Base-by-base conservation (phyloP, 2,329 filamentous ascomycete genomes). In the Teratosphaeriaceae sp. region DNA sequence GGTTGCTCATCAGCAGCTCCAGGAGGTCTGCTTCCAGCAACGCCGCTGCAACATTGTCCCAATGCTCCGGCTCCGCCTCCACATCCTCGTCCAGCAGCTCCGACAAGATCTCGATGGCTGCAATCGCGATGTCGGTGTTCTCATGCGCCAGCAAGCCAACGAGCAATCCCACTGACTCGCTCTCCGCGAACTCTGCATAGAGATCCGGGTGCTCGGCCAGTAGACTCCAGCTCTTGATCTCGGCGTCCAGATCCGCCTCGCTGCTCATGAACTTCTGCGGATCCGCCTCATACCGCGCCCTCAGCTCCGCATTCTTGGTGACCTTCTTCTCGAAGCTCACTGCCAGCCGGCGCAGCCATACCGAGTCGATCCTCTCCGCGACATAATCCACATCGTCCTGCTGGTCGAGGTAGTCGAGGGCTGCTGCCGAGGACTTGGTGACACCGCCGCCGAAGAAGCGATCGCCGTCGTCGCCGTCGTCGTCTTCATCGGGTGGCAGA, bases 1-100 rank as follows among this genome's bases (percentile, higher is more conserved):
- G 78, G 59, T 92, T 92, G 43, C 83, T 85, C 20, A 85, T 75
- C 2, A 94, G 68, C 26, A 94, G 70, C 27, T 82, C 79, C 5
- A 92, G 63, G 9, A 94, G 65, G 60, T 92, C 86, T 1, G 83
- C 79, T 13, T 74, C 69, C 24, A 73, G 53, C 43, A 83, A 73
- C 2, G 76, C 73, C 49, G 75, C 68, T 0, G 89, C 87, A 7
- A 98, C 67, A 1, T 67, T 72, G 47, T 84, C 79, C 88, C 89
- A 96, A 56, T 96, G 81, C 43, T 79, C 79, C 54, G 88, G 82
- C 46, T 84, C 80, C 2, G 85, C 87, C 31, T 82, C 75, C 2
- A 95, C 87, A 59, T 97, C 90, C 61, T 98, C 89, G 56, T 97
- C 92, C 12, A 88, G 94, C 53, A 97, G 70, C 67, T 98, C 92